A percentile compares a stretch with the other conserved stretches of the same genome.
These are phyloP conservation scores for Endogone sp. DNA, from an alignment of 192 early-diverging fungal species.

Conservation along the genomic window DNA sequence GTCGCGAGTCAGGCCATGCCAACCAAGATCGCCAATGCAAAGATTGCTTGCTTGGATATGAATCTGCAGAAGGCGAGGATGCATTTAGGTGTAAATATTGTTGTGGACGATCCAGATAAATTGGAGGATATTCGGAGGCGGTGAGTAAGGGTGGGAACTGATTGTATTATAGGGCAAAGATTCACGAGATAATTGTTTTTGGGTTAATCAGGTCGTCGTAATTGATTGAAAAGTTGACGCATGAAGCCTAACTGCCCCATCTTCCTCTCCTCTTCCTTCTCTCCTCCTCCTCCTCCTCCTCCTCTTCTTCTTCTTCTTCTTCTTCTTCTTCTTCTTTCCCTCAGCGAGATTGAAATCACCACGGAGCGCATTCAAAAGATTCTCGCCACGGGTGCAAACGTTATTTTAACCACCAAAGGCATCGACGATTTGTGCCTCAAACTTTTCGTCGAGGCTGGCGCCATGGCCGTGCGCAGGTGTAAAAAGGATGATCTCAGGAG, in stretches of 20 bases:
- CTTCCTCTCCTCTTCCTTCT: background rate
- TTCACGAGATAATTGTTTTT: background rate
- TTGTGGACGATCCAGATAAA: conserved; percentile 97
- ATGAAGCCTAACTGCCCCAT: background rate
- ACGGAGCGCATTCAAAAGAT: conserved; percentile 96
- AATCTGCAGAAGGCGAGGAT: conserved; percentile 98
- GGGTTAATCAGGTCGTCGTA: background rate
- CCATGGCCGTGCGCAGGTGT: conserved; percentile 93
- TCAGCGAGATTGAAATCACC: conserved; percentile 93
- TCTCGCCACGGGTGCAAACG: conserved; percentile 92
- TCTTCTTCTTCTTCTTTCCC: background rate
- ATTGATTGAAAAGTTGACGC: conserved; percentile 4
- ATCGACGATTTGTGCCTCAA: conserved; percentile 99
- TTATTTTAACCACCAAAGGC: conserved; percentile 96
- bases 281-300: background rate
- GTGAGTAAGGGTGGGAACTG: conserved; percentile 40
- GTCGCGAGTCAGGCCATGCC: conserved; percentile 96
- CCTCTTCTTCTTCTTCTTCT: too few species aligned
- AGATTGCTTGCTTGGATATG: conserved; percentile 98
- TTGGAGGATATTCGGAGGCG: conserved; percentile 92
- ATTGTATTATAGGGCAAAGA: background rate
- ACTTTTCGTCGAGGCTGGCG: conserved; percentile 97
- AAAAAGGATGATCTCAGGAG: conserved; percentile 97
- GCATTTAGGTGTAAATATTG: conserved; percentile 97
- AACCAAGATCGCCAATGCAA: conserved; percentile 80